A percentile compares a stretch with the other conserved stretches of the same genome.
Evolutionary conservation across 164 flowering plant genomes (phyloP).

Genomic region (Magnolia kwangsiensis): DNA sequence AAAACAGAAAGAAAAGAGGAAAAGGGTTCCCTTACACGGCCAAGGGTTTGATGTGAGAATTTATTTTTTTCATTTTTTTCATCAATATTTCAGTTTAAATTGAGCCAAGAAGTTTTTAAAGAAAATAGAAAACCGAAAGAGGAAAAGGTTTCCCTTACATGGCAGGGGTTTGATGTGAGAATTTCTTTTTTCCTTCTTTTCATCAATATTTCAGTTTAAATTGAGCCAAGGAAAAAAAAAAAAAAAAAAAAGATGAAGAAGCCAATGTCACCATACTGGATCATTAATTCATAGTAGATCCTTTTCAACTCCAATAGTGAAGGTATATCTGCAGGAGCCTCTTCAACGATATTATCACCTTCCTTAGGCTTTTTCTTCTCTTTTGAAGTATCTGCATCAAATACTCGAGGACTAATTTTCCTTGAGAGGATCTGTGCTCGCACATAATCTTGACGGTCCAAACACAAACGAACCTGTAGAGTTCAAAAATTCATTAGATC

Average conservation of each 20-base stretch:
- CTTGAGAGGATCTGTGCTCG: constrained; percentile 96
- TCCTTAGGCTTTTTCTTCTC: constrained; percentile 96
- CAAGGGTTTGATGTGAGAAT: no score
- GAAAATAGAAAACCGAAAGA: no score
- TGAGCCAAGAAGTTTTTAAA: no score
- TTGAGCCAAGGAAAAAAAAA: no score
- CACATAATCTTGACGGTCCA: constrained; percentile 89
- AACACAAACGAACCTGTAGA: constrained; percentile 80
- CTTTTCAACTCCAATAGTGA: constrained; percentile 78
- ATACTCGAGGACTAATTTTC: constrained; percentile 88
- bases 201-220: not conserved
- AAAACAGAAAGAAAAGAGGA: no score
- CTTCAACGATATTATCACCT: constrained; percentile 86
- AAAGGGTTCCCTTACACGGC: no score
- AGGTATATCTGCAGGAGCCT: constrained; percentile 74
- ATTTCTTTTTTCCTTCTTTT: not conserved
- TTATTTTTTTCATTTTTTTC: no score
- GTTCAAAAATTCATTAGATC: constrained; percentile 2
- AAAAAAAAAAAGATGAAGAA: not conserved
- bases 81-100: no score
- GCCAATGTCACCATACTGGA: constrained; percentile 37
- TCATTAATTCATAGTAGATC: constrained; percentile 86
- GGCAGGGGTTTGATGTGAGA: no score
- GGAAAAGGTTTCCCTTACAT: no score
- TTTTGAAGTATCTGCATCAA: constrained; percentile 74